Evolutionary conservation across 2,329 filamentous ascomycete genomes (phyloP), one percentile per base, ranked within the genome.

Genomic region (Trichothecium roseum): DNA sequence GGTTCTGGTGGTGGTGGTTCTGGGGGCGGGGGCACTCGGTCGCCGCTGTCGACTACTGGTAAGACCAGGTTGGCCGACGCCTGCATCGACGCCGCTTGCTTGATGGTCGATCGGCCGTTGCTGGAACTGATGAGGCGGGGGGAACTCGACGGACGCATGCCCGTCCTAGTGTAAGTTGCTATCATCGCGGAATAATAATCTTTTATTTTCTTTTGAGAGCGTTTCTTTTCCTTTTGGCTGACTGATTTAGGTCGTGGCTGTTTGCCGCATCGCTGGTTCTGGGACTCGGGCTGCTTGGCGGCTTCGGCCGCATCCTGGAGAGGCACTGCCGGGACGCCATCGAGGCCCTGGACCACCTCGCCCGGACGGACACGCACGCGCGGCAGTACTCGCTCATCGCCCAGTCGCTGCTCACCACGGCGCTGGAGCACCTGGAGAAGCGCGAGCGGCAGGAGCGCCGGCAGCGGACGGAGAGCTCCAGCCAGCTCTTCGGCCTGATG

Each of bases 221-320:
- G n/a, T n/a, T 16, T 12, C 13, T 24, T n/a, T 24, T 14, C 17
- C 12, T 4, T 3, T 17, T 5, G 17, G 35, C 48, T 17, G 42
- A 14, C 28, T 1, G 10, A 41, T 29, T n/a, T 26, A 71, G 68
- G 3, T 70, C 68, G 1, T 73, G 69, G 69, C 47, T 72, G 1
- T 73, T 73, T 40, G 66, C 68, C 0, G 61, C 67, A 2, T 70
- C 68, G 0, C 57, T 73, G 0, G 68, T 72, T 0, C 57, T 72
- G 0, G 68, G 68, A 0, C 54, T 71, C 2, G 68, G 69, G 1
- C 59, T 72, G 0, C 54, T 73, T 0, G 68, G 66, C 2, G 63
- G 63, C 0, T 73, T 72, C 26, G 69, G 69, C 3, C 63, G 68
- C 4, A 62, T 68, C 12, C 56, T 72, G 0, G 69, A 72, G 36